Base-by-base conservation (phyloP, 2,329 filamentous ascomycete genomes). In the Microthyrium microscopicum region DNA sequence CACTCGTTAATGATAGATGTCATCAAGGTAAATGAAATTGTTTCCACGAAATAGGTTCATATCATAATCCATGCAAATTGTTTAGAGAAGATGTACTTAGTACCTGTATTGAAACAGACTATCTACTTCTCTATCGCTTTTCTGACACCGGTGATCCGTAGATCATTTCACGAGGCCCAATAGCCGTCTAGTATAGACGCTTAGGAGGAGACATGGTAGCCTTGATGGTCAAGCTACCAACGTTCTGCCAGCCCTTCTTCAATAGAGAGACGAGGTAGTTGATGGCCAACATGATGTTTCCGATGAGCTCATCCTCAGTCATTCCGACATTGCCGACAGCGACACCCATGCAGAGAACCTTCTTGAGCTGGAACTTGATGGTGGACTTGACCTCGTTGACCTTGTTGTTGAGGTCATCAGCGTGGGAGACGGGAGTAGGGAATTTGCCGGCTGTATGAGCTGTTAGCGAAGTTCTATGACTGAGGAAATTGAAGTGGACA, bases 341-440 rank as follows among this genome's bases (percentile, higher is more conserved):
- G 60, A 95, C 87, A 79, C 87, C 89, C 76, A 98, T 85, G 75
- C 89, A 98, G 52, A 98, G 75, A 62, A 98, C 89, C 82, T 98
- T 98, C 83, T 98, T 98, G 57, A 98, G 74, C 76, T 98, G 85
- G 80, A 98, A 98, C 79, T 98, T 98, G 79, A 98, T 95, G 65
- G 89, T 98, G 54, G 83, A 93, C 80, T 94, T 95, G 75, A 98
- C 87, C 63, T 98, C 89, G 68, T 70, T 93, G 72, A 95, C 83
- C 78, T 93, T 94, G 72, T 67, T 73, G 61, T 66, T 70, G 49
- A 98, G 77, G 61, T 95, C 87, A 58, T 98, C 89, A 61, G 70
- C 62, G 79, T 98, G 89, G 46, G 85, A 94, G 66, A 98, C 81
- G 49, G 89, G 89, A 46, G 87, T 93, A 45, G 89, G 89, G 81